Conservation (phyloP, 106 monocot species). For the Gastrodia elata region DNA sequence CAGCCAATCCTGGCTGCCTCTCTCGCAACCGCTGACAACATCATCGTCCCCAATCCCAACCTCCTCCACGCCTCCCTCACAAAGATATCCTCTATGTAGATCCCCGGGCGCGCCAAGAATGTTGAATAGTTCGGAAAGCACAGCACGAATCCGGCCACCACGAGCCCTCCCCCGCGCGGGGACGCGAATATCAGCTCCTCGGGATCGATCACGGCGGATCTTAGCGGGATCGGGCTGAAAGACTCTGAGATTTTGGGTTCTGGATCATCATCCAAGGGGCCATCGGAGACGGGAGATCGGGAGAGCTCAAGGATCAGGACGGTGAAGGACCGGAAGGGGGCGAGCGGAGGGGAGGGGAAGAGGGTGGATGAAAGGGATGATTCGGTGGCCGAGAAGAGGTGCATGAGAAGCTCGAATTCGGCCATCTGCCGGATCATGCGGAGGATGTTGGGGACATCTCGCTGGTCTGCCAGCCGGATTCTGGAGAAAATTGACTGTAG, state of each 20-base stretch:
- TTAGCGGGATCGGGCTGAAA: slow-evolving; percentile 27
- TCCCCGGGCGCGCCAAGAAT: slow-evolving; percentile 61
- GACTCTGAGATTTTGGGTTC: no score
- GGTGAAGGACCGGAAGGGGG: slow-evolving; percentile 82
- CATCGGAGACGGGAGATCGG: slow-evolving; percentile 15
- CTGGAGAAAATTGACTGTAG: slow-evolving; percentile 17
- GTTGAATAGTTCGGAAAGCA: slow-evolving; percentile 92
- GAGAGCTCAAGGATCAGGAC: slow-evolving; percentile 82
- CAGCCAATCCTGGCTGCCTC: slow-evolving; percentile 62
- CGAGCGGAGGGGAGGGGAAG: slow-evolving; percentile 51
- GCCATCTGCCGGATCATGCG: slow-evolving; percentile 82
- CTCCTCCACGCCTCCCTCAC: slow-evolving; percentile 77
- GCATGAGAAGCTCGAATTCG: slow-evolving; percentile 60
- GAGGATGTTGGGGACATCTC: slow-evolving; percentile 72
- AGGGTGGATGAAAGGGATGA: slow-evolving; percentile 61
- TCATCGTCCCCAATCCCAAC: slow-evolving; percentile 63
- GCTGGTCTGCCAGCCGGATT: slow-evolving; percentile 55
- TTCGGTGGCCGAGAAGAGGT: slow-evolving; percentile 89
- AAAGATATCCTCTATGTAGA: slow-evolving; percentile 79
- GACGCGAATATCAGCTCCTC: slow-evolving; percentile 38
- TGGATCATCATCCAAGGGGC: background rate
- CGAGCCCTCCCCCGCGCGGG: slow-evolving; percentile 16
- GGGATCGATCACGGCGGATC: slow-evolving; percentile 30
- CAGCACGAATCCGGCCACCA: slow-evolving; percentile 66
- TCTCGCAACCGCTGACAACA: slow-evolving; percentile 74